phyloP scores from a whole-genome alignment of 2,329 filamentous ascomycete genomes.

The Chaetothyriales sp. region DNA sequence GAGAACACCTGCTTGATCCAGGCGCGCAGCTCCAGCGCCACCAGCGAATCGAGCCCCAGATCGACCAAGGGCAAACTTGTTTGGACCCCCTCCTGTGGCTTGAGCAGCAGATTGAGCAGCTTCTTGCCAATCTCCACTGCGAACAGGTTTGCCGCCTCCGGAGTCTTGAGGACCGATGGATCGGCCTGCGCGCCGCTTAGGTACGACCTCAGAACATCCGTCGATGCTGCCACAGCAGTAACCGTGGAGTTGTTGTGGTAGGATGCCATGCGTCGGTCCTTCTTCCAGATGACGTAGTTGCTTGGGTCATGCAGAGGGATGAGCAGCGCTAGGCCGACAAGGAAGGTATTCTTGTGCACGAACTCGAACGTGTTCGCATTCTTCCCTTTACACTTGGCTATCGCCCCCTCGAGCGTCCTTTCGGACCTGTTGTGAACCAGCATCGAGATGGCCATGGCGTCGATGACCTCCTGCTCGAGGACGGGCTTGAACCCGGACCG shows the following conservation, averaged over 20 bases:
- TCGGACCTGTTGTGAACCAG: too few relatives aligned
- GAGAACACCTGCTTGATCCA: slow-evolving; percentile 17
- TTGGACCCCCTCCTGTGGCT: slow-evolving; percentile 14
- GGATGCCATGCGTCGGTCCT: too few relatives aligned
- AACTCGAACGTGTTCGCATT: too few relatives aligned
- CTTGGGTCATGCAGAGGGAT: too few relatives aligned
- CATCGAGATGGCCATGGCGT: too few relatives aligned
- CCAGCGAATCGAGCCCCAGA: slow-evolving; percentile 14
- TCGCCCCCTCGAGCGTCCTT: too few relatives aligned
- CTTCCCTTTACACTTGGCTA: too few relatives aligned
- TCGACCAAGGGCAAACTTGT: slow-evolving; percentile 8
- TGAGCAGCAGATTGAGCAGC: slow-evolving; percentile 15
- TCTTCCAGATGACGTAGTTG: too few relatives aligned
- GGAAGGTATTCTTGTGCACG: too few relatives aligned
- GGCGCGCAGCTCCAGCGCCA: slow-evolving; percentile 11
- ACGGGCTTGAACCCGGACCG: too few relatives aligned
- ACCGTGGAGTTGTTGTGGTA: slow-evolving; percentile 14
- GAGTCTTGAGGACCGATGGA: slow-evolving; percentile 6
- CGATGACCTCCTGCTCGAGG: too few relatives aligned
- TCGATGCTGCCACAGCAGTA: not conserved
- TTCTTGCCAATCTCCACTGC: slow-evolving; percentile 16
- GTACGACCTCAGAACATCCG: not conserved
- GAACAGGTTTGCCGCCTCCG: slow-evolving; percentile 7
- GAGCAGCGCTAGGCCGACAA: too few relatives aligned
- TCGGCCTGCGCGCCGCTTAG: slow-evolving; percentile 1